phyloP scores from a whole-genome alignment of 2,329 filamentous ascomycete species.

The Penicillium freii region DNA sequence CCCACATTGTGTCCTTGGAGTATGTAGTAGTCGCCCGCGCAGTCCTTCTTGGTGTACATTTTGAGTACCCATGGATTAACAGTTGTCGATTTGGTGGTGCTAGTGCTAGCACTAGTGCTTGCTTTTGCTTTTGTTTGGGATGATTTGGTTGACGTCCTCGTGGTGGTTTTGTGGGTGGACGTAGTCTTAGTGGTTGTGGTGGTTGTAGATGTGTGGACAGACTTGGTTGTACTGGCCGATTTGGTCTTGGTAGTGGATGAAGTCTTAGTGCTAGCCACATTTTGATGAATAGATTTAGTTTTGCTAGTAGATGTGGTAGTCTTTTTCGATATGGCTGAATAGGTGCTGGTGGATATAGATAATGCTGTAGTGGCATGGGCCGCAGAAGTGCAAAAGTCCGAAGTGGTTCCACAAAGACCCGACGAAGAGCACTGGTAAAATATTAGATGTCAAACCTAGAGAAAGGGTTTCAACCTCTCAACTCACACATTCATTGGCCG shows the following conservation, averaged over 20 bases:
- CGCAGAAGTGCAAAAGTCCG: neutral
- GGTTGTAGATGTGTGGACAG: neutral
- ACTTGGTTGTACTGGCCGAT: neutral
- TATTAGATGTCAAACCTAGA: neutral
- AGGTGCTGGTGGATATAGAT: neutral
- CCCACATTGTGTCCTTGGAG: slow-evolving; percentile 7
- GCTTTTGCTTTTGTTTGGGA: neutral
- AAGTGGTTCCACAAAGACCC: neutral
- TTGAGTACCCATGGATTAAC: slow-evolving; percentile 5
- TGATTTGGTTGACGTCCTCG: neutral
- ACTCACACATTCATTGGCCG: slow-evolving; percentile 11
- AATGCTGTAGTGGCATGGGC: neutral
- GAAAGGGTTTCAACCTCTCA: neutral
- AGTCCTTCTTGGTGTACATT: slow-evolving; percentile 11
- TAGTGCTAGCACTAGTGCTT: neutral
- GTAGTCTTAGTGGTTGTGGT: neutral
- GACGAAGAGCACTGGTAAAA: neutral
- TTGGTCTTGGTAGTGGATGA: neutral
- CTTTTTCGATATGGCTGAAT: neutral
- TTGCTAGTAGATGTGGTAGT: neutral
- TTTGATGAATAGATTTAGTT: neutral
- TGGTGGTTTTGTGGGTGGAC: neutral
- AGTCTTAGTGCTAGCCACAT: neutral
- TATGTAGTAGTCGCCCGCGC: slow-evolving; percentile 14
- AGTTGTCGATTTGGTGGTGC: neutral